Percentiles rank a stretch among this genome's conserved stretches.
phyloP scores from a whole-genome alignment of 2,329 filamentous ascomycete genomes.

The Tolypocladium ophioglossoides region DNA sequence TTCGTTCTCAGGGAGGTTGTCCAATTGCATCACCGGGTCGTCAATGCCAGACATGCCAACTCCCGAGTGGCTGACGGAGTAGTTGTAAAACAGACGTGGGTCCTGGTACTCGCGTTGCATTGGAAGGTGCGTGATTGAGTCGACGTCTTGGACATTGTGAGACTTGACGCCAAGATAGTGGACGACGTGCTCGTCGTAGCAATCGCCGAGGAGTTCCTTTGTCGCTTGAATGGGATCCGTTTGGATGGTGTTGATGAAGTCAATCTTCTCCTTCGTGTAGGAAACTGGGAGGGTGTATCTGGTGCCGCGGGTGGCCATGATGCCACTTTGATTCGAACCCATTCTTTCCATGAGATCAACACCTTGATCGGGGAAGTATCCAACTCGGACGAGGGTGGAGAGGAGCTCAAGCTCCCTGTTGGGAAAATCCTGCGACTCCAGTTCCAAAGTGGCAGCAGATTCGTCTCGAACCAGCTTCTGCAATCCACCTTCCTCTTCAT shows the following conservation, averaged over 20 bases:
- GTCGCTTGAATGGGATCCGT: slow-evolving; percentile 9
- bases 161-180: slow-evolving; percentile 4
- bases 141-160: slow-evolving; percentile 7
- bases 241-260: slow-evolving; percentile 10
- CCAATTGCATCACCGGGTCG: slow-evolving; percentile 6
- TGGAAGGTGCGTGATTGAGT: slow-evolving; percentile 7
- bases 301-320: slow-evolving; percentile 13
- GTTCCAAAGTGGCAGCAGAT: neutral
- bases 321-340: slow-evolving; percentile 10
- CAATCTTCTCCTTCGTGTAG: slow-evolving; percentile 9
- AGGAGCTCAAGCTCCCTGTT: slow-evolving; percentile 19
- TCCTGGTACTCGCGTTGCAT: slow-evolving; percentile 7
- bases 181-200: slow-evolving; percentile 4
- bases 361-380: slow-evolving; percentile 15
- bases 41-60: neutral
- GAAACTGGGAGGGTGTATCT: slow-evolving; percentile 1
- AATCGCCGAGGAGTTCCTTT: slow-evolving; percentile 10
- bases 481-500: slow-evolving; percentile 14
- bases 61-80: slow-evolving; percentile 2
- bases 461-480: slow-evolving; percentile 9
- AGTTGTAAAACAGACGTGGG: slow-evolving; percentile 7
- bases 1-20: slow-evolving; percentile 8
- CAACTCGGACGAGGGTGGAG: slow-evolving; percentile 9
- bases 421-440: slow-evolving; percentile 7
- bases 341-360: slow-evolving; percentile 11